Base-by-base conservation (phyloP, 2,329 filamentous ascomycete species). In the Fusarium sp. region DNA sequence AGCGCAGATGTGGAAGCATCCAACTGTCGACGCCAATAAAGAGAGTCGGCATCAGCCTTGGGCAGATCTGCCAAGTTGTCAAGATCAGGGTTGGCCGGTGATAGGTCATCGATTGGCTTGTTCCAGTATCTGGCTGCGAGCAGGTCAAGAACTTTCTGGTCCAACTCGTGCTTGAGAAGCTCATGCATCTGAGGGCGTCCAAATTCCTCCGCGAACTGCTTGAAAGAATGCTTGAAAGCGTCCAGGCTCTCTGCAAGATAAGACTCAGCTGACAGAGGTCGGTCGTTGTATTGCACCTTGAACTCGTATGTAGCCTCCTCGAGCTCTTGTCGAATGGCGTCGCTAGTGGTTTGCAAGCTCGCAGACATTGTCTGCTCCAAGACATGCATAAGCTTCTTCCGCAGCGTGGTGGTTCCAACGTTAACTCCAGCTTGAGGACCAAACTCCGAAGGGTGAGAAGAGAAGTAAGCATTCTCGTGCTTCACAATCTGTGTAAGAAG, bases 281-380 rank as follows among this genome's bases (percentile, higher is more conserved):
- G 88, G 74, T 99, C 95, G 72, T 99, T 99, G 79, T 99, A 99
- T 76, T 99, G 96, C 6, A 99, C 95, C 76, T 99, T 99, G 83
- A 97, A 99, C 77, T 99, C 94, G 73, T 99, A 99, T 0, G 92
- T 94, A 4, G 95, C 93, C 77, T 99, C 95, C 72, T 97, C 94
- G 0, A 99, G 86, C 75, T 99, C 95, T 74, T 97, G 92, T 61
- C 90, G 90, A 66, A 99, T 97, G 9, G 93, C 92, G 73, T 97
- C 92, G 69, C 91, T 91, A 4, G 95, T 99, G 52, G 88, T 88
- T 69, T 95, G 91, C 51, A 99, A 82, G 71, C 92, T 97, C 31
- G 91, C 88, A 26, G 94, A 94, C 96, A 99, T 99, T 5, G 93
- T 97, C 72, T 97, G 91, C 76, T 99, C 95, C 34, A 99, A 84